A percentile compares a stretch with the other conserved stretches of the same genome.
phyloP scores from a whole-genome alignment of 345 rosid species.

The Pistacia atlantica region DNA sequence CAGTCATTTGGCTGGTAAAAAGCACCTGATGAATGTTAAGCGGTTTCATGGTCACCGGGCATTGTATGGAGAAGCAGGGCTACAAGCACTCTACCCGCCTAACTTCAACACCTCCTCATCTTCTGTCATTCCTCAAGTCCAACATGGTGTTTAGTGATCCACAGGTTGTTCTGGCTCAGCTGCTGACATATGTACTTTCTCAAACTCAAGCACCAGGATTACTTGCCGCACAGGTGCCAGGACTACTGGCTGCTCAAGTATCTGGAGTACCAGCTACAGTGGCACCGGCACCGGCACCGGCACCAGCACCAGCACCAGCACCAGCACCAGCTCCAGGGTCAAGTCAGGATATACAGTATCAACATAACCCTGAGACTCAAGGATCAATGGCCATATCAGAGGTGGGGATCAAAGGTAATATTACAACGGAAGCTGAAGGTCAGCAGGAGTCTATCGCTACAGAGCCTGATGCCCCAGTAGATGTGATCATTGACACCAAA shows the following conservation, averaged over 20 bases:
- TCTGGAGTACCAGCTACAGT: slow-evolving; percentile 16
- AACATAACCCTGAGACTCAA: background rate
- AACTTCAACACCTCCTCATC: slow-evolving; percentile 25
- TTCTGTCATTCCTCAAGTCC: slow-evolving; percentile 29
- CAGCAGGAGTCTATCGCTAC: background rate
- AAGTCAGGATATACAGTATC: slow-evolving; percentile 12
- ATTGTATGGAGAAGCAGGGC: slow-evolving; percentile 34
- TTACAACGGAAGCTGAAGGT: slow-evolving; percentile 7
- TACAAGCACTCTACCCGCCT: slow-evolving; percentile 35
- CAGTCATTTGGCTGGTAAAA: slow-evolving; percentile 45
- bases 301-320: no score
- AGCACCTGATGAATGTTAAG: slow-evolving; percentile 39
- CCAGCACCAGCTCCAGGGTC: slow-evolving; percentile 1
- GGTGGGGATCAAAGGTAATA: slow-evolving; percentile 2
- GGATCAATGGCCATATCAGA: slow-evolving; percentile 2
- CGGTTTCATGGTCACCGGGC: slow-evolving; percentile 32
- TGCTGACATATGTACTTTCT: slow-evolving; percentile 36
- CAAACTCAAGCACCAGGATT: slow-evolving; percentile 33
- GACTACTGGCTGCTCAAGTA: slow-evolving; percentile 16
- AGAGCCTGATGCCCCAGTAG: background rate
- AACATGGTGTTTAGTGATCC: slow-evolving; percentile 39
- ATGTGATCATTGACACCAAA: background rate
- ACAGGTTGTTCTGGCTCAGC: slow-evolving; percentile 45
- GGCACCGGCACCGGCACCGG: background rate
- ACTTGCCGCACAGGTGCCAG: slow-evolving; percentile 15